phyloP scores from a whole-genome alignment of 495 filamentous ascomycete genomes.

The Xylaria cubensis region DNA sequence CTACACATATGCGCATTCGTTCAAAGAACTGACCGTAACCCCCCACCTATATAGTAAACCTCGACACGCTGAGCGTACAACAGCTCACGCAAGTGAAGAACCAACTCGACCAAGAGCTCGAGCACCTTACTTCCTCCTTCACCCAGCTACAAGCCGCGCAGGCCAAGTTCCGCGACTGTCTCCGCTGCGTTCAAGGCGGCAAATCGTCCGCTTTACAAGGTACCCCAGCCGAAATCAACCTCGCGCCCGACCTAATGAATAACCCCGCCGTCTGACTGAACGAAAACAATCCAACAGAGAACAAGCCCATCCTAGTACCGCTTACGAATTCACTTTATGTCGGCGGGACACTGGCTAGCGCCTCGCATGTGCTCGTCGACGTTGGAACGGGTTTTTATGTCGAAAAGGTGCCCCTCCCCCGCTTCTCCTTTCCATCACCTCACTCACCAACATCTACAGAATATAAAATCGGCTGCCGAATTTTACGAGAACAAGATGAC shows the following conservation, averaged over 20 bases:
- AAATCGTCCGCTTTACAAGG: slow-evolving; percentile 47
- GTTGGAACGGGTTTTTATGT: slow-evolving; percentile 97
- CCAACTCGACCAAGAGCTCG: slow-evolving; percentile 92
- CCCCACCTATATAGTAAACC: slow-evolving; percentile 33
- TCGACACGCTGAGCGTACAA: slow-evolving; percentile 57
- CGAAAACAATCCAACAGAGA: slow-evolving; percentile 34
- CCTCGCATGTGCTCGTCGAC: slow-evolving; percentile 87
- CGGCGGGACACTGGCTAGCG: slow-evolving; percentile 76
- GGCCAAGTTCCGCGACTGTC: slow-evolving; percentile 88
- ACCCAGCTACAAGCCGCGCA: slow-evolving; percentile 87
- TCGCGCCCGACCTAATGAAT: neutral
- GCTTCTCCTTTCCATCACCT: neutral
- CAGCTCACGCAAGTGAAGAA: slow-evolving; percentile 77
- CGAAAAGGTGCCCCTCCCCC: slow-evolving; percentile 71
- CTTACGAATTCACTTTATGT: slow-evolving; percentile 94
- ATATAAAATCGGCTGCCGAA: slow-evolving; percentile 72
- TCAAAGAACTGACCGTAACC: slow-evolving; percentile 5
- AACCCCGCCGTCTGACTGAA: neutral
- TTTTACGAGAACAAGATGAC: slow-evolving; percentile 90
- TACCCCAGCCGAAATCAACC: slow-evolving; percentile 15
- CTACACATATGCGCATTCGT: neutral
- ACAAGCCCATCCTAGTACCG: slow-evolving; percentile 81
- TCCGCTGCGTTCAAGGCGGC: slow-evolving; percentile 69
- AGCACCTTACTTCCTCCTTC: slow-evolving; percentile 90
- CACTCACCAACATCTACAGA: slow-evolving; percentile 46